Evolutionary conservation across 1,284 basidiomycete species (phyloP), one percentile per base, ranked within the genome.

Genomic region (Cryptococcus sp.): DNA sequence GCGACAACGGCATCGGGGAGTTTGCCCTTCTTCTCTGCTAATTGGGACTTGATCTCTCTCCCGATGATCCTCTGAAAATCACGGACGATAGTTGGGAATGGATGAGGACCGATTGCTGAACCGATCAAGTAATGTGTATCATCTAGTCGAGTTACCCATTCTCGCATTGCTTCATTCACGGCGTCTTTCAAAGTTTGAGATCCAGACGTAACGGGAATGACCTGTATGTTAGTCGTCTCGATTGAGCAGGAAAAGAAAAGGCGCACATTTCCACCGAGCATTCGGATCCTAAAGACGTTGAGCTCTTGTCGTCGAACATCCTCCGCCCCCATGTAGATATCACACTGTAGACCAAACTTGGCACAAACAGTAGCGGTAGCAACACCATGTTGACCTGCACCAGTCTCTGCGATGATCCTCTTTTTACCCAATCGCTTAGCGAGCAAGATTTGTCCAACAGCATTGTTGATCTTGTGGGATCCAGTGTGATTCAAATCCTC

Each of bases 251-350:
- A 31, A 9, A 28, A 5, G 28, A 32, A 28, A 0, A 11, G 14
- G 66, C 56, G 50, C 59, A 87, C 88, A 77, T 87, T 91, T 49
- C 83, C 96, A 52, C 96, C 96, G 28, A 98, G 81, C 92, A 98
- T 97, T 71, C 87, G 85, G 73, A 98, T 99, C 49, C 94, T 83
- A 83, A 98, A 98, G 25, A 98, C 96, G 76, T 98, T 98, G 63
- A 98, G 77, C 14, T 89, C 87, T 76, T 98, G 96, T 40, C 96
- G 81, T 36, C 91, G 82, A 21, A 97, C 93, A 74, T 98, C 96
- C 76, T 98, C 94, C n/a, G 90, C 84, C 50, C 96, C 96, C 94
- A 99, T 98, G 78, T 93, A 98, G 61, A 99, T 82, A 63, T 96
- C 78, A 71, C 96, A 99, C 74, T 98, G 87, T 78, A 98, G 70